Base-by-base conservation (phyloP, 75 land plant species). In the Cryptomeria japonica region DNA sequence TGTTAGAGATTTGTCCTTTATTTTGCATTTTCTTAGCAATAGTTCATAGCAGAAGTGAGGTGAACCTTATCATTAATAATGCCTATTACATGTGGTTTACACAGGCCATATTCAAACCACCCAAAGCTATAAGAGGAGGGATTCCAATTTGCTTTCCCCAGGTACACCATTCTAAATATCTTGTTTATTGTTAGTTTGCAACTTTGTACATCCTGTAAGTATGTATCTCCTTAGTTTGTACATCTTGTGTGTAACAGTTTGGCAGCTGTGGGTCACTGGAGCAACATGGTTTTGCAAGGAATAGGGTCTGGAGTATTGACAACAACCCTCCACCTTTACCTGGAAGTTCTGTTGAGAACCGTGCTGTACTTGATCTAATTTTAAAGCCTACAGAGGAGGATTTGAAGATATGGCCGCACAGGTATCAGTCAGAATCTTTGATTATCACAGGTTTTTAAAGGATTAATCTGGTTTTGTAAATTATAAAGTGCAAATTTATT, bases 201-300 rank as follows among this genome's bases (percentile, higher is more conserved):
- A 82, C 14, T 11, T 31, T 46, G 10, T 18, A 19, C 12, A 82
- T 82, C 84, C 51, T 28, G 51, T 28, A 31, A 82, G n/a, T 46
- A 82, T 44, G 51, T 56, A 55, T 55, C 0, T 53, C 34, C 28
- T 85, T 53, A 55, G 86, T 55, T 55, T 36, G 19, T 53, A 85
- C 15, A 15, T 86, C 51, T 34, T 83, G 56, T 56, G 37, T 37
- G 86, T 37, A 85, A 85, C 94, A 97, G 99, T 96, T 97, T 89
- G 86, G 87, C 73, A 91, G 85, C 56, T 88, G 78, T 64, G 99
- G 99, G 19, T 55, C 91, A 83, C 93, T 97, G 72, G 96, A 97
- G 90, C 89, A 88, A 38, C 99, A 97, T 91, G 98, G 97, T 44
- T 96, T 97, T 93, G 99, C 97, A 19, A 94, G 99, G 87, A 96